These are phyloP conservation scores for Penicillium italicum DNA, from an alignment of 2,329 filamentous ascomycete genomes.

Conservation along the genomic window DNA sequence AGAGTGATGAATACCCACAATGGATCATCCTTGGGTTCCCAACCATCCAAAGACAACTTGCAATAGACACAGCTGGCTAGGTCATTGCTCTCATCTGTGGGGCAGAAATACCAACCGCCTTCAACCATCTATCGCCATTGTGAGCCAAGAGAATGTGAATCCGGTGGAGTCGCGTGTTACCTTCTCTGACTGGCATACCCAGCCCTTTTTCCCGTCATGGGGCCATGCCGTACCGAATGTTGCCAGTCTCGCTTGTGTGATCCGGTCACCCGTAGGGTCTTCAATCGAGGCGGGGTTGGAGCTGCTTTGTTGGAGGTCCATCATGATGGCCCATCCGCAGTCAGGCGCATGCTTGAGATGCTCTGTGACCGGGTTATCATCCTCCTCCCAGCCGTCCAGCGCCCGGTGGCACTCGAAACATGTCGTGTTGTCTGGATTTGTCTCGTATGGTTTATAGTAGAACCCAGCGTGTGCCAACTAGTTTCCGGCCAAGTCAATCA, in stretches of 20 bases:
- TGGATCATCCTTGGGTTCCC: slow-evolving; percentile 90
- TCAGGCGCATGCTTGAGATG: slow-evolving; percentile 77
- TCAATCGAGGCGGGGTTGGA: slow-evolving; percentile 53
- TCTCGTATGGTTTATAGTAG: slow-evolving; percentile 73
- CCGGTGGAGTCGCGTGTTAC: slow-evolving; percentile 45
- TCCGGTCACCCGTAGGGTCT: slow-evolving; percentile 67
- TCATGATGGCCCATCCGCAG: slow-evolving; percentile 83
- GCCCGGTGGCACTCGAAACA: slow-evolving; percentile 84
- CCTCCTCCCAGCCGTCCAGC: slow-evolving; percentile 87
- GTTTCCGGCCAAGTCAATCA: not conserved
- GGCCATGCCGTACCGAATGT: slow-evolving; percentile 88
- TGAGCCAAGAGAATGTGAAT: slow-evolving; percentile 15
- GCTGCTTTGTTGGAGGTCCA: slow-evolving; percentile 52
- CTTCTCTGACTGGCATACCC: slow-evolving; percentile 87
- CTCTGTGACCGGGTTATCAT: slow-evolving; percentile 77
- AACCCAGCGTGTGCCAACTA: slow-evolving; percentile 90
- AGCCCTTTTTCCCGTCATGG: slow-evolving; percentile 80
- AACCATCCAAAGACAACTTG: slow-evolving; percentile 82
- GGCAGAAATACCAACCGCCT: slow-evolving; percentile 91
- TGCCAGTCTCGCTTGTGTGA: slow-evolving; percentile 72
- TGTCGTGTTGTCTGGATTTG: slow-evolving; percentile 78
- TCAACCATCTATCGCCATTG: slow-evolving; percentile 65
- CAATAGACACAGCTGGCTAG: slow-evolving; percentile 91
- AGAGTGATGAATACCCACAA: slow-evolving; percentile 54
- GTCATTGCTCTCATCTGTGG: slow-evolving; percentile 76